Base-by-base conservation (phyloP, 1,284 basidiomycete species). In the Cutaneotrichosporon dermatis region DNA sequence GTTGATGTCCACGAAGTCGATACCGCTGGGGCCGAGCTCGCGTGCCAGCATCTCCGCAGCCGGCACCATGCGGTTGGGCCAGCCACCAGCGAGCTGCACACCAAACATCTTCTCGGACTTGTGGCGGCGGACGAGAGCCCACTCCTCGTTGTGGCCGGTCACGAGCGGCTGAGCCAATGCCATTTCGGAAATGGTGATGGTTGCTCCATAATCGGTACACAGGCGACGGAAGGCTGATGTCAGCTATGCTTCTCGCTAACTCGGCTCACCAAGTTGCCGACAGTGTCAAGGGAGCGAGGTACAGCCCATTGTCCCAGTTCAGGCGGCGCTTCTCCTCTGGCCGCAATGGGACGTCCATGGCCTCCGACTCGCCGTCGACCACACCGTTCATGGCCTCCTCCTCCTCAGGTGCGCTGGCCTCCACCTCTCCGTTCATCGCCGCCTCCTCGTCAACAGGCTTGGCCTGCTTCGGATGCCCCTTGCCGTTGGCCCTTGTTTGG, bases 271-370 rank as follows among this genome's bases (percentile, higher is more conserved):
- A 98, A 76, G 70, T 98, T 98, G 35, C 95, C 94, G 35, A 95
- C 92, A 0, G 94, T 99, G 95, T 98, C 9, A 99, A 80, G 0
- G 95, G 94, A 0, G 94, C 94, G 1, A 96, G 84, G 78, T 98
- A 99, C 2, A 90, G 88, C 75, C 92, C 90, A 8, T 89, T 89
- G 9, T 82, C 80, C 92, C 93, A 98, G 68, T 90, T 79, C 25
- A 99, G 77, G 36, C 90, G 81, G 72, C 86, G 89, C 81, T 97
- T 98, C 79, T 99, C 95, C 11, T 80, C 75, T 25, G 88, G 86
- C 36, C 90, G 83, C 37, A 85, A 69, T 0, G 85, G 86, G 1
- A 75, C 73, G 51, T 76, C 73, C 46, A 73, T 64, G 4, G 68
- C 67, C 58, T 72, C 75, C 6, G 53, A 59, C 60, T 76, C 70